Percentiles rank a stretch among this genome's conserved stretches.
Evolutionary conservation across 2,329 filamentous ascomycete genomes (phyloP).

Genomic region (Talaromyces sp.): DNA sequence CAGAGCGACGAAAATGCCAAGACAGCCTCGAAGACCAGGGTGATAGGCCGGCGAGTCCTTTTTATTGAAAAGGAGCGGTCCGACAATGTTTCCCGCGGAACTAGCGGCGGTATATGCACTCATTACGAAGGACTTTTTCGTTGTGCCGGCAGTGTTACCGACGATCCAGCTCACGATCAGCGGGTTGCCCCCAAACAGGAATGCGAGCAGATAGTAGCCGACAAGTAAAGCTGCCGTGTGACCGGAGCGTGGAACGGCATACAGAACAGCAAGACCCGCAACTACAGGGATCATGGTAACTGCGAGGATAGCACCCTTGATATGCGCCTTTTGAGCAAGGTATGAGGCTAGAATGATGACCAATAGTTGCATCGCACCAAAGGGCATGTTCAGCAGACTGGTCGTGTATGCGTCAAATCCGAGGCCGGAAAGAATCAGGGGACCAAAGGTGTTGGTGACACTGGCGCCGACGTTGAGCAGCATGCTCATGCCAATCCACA

Average conservation of each 20-base stretch:
- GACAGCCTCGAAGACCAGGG: conserved; percentile 52
- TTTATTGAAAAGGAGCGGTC: conserved; percentile 58
- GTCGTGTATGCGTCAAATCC: conserved; percentile 56
- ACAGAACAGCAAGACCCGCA: conserved; percentile 53
- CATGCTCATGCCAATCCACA: conserved; percentile 59
- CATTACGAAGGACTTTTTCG: conserved; percentile 63
- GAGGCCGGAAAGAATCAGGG: conserved; percentile 58
- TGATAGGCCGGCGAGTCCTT: conserved; percentile 56
- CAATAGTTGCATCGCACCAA: conserved; percentile 58
- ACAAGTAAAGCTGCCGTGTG: conserved; percentile 49
- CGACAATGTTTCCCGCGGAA: conserved; percentile 63
- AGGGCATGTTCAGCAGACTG: conserved; percentile 63
- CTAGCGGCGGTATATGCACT: conserved; percentile 60
- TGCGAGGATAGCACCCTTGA: conserved; percentile 56
- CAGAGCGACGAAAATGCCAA: conserved; percentile 45
- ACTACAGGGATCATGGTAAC: conserved; percentile 57
- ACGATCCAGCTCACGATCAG: conserved; percentile 66
- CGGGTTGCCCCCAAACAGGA: conserved; percentile 62
- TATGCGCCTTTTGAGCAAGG: conserved; percentile 51
- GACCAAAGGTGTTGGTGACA: conserved; percentile 62
- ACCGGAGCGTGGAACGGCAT: conserved; percentile 43
- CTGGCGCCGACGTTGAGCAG: conserved; percentile 61
- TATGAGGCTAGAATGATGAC: conserved; percentile 58
- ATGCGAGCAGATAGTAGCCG: conserved; percentile 63
- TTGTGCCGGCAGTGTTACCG: conserved; percentile 63